Evolutionary conservation across 2,329 filamentous ascomycete species (phyloP).

Genomic region (Hypoxylon sp.): DNA sequence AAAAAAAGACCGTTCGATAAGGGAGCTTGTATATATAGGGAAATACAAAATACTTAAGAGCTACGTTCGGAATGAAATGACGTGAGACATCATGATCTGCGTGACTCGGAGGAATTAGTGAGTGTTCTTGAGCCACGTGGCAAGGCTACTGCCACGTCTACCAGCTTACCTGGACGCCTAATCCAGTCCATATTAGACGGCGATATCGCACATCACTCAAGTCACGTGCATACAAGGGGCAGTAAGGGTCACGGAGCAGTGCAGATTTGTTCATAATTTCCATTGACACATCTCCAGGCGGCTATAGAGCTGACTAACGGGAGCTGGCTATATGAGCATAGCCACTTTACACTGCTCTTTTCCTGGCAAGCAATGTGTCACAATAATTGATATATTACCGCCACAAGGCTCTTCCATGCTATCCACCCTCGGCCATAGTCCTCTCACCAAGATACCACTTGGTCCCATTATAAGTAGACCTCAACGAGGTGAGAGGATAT

Average conservation of each 20-base stretch:
- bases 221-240: conserved; percentile 18
- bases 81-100: conserved; percentile 4
- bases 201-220: background rate
- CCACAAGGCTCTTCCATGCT: background rate
- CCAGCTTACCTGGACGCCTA: background rate
- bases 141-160: conserved; percentile 33
- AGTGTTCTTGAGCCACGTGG: conserved; percentile 31
- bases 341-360: conserved; percentile 6
- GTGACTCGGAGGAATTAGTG: conserved; percentile 13
- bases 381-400: background rate
- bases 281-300: conserved; percentile 20
- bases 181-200: background rate
- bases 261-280: conserved; percentile 19
- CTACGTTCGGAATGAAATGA: background rate
- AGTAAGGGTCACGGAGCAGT: background rate
- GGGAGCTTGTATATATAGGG: background rate
- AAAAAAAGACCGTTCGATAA: background rate
- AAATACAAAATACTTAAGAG: conserved; percentile 8
- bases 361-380: conserved; percentile 7
- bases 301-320: conserved; percentile 10
- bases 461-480: background rate
- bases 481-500: conserved; percentile 1
- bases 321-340: conserved; percentile 4
- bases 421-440: background rate
- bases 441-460: conserved; percentile 12